These are phyloP conservation scores for Wickerhamomyces ciferrii DNA, from an alignment of 805 yeast species.

Conservation along the genomic window DNA sequence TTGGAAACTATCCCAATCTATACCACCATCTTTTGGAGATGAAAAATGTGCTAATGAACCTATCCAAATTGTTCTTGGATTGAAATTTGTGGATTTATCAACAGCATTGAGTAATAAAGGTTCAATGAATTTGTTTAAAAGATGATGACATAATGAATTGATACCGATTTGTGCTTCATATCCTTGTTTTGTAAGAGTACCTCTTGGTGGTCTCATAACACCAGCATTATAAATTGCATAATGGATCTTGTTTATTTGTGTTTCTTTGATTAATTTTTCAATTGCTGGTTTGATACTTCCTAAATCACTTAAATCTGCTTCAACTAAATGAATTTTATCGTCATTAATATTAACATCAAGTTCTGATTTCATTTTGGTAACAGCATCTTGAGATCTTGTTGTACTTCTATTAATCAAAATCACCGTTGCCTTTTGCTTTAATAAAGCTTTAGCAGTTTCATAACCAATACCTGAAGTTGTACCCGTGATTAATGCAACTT, in stretches of 20 bases:
- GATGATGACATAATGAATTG: constrained; percentile 41
- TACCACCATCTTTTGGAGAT: constrained; percentile 24
- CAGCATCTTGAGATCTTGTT: constrained; percentile 26
- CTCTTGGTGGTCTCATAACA: constrained; percentile 33
- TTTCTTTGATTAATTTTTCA: constrained; percentile 15
- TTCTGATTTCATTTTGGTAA: constrained; percentile 7
- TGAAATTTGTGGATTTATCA: constrained; percentile 12
- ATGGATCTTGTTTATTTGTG: constrained; percentile 23
- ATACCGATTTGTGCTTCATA: constrained; percentile 41
- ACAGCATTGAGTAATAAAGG: constrained; percentile 32
- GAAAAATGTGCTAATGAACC: constrained; percentile 33
- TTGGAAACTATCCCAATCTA: constrained; percentile 25
- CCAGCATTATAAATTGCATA: constrained; percentile 40
- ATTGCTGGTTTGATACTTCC: constrained; percentile 33
- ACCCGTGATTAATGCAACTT: constrained; percentile 26
- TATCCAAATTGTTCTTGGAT: constrained; percentile 38
- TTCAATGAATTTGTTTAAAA: constrained; percentile 33
- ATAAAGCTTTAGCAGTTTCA: constrained; percentile 25
- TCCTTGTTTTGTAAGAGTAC: constrained; percentile 35
- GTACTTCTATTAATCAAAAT: constrained; percentile 31
- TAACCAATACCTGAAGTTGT: constrained; percentile 29
- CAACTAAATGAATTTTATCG: constrained; percentile 18
- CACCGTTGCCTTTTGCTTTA: constrained; percentile 27
- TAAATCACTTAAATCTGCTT: constrained; percentile 36
- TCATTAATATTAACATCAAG: too few relatives aligned